Percentiles rank a stretch among this genome's conserved stretches.
These are phyloP conservation scores for Terana coerulea DNA, from an alignment of 768 basidiomycete genomes.

Conservation along the genomic window DNA sequence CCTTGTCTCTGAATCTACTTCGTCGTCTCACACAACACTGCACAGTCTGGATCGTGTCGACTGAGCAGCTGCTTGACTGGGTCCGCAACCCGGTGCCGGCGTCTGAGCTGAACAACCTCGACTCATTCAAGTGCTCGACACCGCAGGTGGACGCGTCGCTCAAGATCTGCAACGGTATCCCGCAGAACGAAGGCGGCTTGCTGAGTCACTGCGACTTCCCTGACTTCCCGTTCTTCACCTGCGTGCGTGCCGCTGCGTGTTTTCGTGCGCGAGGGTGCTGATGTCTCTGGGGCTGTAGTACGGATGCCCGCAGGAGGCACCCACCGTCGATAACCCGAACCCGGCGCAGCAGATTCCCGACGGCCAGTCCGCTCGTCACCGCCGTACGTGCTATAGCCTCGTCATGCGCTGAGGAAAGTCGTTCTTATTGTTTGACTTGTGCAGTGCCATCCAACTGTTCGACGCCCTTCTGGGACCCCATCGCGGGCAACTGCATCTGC, in stretches of 20 bases:
- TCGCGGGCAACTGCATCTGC: conserved; percentile 62
- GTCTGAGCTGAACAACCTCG: conserved; percentile 50
- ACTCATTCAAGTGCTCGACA: conserved; percentile 57
- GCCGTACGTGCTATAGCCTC: conserved; percentile 54
- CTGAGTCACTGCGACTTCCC: conserved; percentile 58
- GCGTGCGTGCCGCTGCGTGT: conserved; percentile 41
- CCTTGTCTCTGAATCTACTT: not conserved
- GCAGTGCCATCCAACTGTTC: conserved; percentile 68
- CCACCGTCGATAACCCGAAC: conserved; percentile 59
- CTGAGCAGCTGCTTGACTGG: conserved; percentile 70
- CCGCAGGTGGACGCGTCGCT: conserved; percentile 50
- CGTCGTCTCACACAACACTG: not conserved
- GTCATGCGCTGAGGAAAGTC: too few relatives aligned
- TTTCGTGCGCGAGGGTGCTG: not conserved
- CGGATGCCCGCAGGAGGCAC: conserved; percentile 58
- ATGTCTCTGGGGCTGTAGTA: conserved; percentile 42
- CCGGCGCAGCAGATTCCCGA: conserved; percentile 52
- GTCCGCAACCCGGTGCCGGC: conserved; percentile 64
- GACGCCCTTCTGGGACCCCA: conserved; percentile 80
- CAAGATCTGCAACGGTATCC: conserved; percentile 77
- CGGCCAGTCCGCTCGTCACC: conserved; percentile 45
- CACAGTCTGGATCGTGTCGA: conserved; percentile 71
- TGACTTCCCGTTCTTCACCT: conserved; percentile 79
- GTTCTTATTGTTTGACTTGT: not conserved
- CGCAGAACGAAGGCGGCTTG: conserved; percentile 60